Percentiles rank a stretch among this genome's conserved stretches.
phyloP scores from a whole-genome alignment of 345 rosid genomes.

The Arabidopsis arenosa region DNA sequence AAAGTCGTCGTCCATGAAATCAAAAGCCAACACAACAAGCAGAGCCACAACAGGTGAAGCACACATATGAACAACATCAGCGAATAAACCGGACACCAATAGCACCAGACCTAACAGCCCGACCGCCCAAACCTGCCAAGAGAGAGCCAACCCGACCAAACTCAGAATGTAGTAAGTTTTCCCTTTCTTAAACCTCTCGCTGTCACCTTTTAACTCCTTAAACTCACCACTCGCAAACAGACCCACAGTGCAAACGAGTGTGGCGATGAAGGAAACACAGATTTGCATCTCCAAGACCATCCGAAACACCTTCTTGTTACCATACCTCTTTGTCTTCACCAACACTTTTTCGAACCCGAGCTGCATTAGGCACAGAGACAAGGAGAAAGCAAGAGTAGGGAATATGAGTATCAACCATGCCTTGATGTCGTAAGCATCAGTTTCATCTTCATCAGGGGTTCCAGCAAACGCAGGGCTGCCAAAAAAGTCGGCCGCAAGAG shows the following conservation, averaged over 20 bases:
- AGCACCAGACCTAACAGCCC: slow-evolving; percentile 41
- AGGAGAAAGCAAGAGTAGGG: slow-evolving; percentile 44
- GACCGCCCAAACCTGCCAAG: slow-evolving; percentile 46
- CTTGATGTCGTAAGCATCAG: slow-evolving; percentile 28
- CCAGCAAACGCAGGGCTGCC: slow-evolving; percentile 38
- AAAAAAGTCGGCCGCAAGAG: slow-evolving; percentile 31
- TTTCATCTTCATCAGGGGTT: slow-evolving; percentile 40
- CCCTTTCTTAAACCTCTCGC: slow-evolving; percentile 42
- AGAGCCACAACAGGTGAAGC: slow-evolving; percentile 39
- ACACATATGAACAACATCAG: slow-evolving; percentile 46
- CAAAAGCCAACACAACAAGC: slow-evolving; percentile 40
- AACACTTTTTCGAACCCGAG: slow-evolving; percentile 40
- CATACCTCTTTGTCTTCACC: slow-evolving; percentile 38
- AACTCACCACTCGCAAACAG: slow-evolving; percentile 42
- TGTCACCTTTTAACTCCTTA: slow-evolving; percentile 40
- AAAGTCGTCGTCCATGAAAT: slow-evolving; percentile 40
- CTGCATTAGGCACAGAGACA: slow-evolving; percentile 41
- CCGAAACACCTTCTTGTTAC: slow-evolving; percentile 39
- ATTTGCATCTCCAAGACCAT: slow-evolving; percentile 49
- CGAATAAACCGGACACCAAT: slow-evolving; percentile 40
- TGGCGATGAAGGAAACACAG: slow-evolving; percentile 37
- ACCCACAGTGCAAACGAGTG: slow-evolving; percentile 36
- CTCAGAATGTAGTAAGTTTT: slow-evolving; percentile 35
- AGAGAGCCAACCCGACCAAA: slow-evolving; percentile 38
- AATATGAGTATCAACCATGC: slow-evolving; percentile 43